Conservation (phyloP, 2,329 filamentous ascomycete genomes). For the Exophiala alcalophila region DNA sequence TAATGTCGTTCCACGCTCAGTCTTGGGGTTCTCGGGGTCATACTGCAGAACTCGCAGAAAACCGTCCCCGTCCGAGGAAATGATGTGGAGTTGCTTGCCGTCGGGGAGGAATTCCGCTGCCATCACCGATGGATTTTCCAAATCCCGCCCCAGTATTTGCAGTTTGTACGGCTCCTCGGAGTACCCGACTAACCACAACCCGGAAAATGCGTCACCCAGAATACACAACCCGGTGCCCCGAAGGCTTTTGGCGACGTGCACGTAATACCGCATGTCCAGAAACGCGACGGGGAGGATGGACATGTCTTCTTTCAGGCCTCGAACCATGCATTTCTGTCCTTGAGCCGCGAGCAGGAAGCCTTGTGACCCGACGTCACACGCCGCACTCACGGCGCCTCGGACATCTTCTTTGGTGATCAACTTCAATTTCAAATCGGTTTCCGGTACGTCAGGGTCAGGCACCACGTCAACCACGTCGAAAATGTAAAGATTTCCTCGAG, state of each 20-base stretch:
- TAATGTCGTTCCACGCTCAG: conserved; percentile 80
- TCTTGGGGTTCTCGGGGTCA: conserved; percentile 93
- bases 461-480: conserved; percentile 91
- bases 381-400: conserved; percentile 81
- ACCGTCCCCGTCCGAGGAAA: conserved; percentile 79
- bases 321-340: conserved; percentile 95
- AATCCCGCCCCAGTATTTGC: conserved; percentile 85
- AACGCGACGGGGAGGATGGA: conserved; percentile 91
- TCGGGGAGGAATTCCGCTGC: conserved; percentile 86
- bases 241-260: conserved; percentile 79
- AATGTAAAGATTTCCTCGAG: conserved; percentile 80
- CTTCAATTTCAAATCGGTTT: conserved; percentile 82
- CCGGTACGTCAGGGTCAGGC: conserved; percentile 77
- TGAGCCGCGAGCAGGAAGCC: conserved; percentile 87
- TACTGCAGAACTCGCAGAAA: conserved; percentile 89
- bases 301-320: conserved; percentile 92
- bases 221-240: conserved; percentile 80
- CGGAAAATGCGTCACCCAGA: conserved; percentile 87
- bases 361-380: conserved; percentile 81
- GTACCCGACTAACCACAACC: conserved; percentile 93
- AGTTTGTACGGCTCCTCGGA: conserved; percentile 96
- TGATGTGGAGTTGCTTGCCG: conserved; percentile 74
- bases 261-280: conserved; percentile 95
- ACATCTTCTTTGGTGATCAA: conserved; percentile 87
- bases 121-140: conserved; percentile 72